Percentiles rank a stretch among this genome's conserved stretches.
Evolutionary conservation across 2,329 filamentous ascomycete species (phyloP).

Genomic region (Neofusicoccum ribis): DNA sequence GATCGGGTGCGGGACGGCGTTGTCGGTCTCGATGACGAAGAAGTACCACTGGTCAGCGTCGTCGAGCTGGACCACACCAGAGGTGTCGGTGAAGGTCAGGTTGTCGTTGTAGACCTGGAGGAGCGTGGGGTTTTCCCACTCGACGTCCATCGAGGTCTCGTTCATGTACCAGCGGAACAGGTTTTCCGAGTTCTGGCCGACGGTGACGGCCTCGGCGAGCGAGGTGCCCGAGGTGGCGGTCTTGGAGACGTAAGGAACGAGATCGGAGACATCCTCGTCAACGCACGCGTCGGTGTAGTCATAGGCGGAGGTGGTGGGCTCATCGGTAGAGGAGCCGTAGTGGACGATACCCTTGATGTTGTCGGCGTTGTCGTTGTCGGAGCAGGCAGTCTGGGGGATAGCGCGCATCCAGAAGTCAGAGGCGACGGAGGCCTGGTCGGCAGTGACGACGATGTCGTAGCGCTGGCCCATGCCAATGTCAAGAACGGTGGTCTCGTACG

Average conservation of each 20-base stretch:
- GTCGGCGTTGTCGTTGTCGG: conserved; percentile 18
- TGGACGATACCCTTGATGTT: conserved; percentile 19
- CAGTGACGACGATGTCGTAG: conserved; percentile 42
- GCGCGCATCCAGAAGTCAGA: conserved; percentile 21
- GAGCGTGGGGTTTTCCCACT: conserved; percentile 40
- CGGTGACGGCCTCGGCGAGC: conserved; percentile 10
- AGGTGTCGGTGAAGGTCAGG: conserved; percentile 22
- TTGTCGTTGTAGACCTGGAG: conserved; percentile 35
- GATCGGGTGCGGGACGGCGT: conserved; percentile 42
- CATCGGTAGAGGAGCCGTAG: conserved; percentile 11
- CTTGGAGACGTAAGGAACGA: conserved; percentile 41
- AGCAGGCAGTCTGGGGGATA: conserved; percentile 16
- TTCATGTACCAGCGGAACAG: conserved; percentile 45
- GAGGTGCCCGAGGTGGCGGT: conserved; percentile 1
- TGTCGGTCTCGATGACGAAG: conserved; percentile 19
- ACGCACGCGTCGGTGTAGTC: conserved; percentile 16
- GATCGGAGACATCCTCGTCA: conserved; percentile 23
- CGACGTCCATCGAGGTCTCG: conserved; percentile 34
- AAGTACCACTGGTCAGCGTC: conserved; percentile 22
- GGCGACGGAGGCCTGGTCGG: conserved; percentile 29
- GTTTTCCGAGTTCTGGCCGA: conserved; percentile 21
- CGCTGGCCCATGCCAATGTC: conserved; percentile 38
- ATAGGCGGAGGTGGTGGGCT: neutral
- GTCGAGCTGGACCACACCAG: conserved; percentile 38
- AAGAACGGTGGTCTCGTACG: conserved; percentile 32